A percentile compares a stretch with the other conserved stretches of the same genome.
Evolutionary conservation across 768 basidiomycete species (phyloP).

Genomic region (Tremella yokohamensis): DNA sequence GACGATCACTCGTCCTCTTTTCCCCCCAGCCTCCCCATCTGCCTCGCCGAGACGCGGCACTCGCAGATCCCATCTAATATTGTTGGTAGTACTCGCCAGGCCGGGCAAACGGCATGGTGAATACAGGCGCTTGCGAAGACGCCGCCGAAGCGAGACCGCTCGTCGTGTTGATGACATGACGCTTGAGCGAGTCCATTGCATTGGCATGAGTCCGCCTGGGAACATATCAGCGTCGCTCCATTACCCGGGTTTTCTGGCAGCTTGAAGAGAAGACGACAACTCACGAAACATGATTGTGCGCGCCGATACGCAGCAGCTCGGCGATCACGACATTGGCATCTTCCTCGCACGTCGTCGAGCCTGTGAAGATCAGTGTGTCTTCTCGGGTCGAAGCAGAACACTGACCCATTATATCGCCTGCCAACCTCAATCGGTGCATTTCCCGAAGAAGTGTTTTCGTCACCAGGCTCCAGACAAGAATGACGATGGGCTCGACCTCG

Average conservation of each 20-base stretch:
- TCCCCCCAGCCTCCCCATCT: too few relatives aligned
- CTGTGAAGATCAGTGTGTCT: neutral
- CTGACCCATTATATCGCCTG: constrained; percentile 9
- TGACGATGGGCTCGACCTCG: constrained; percentile 35
- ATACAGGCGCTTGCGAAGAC: neutral
- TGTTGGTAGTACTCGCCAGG: neutral
- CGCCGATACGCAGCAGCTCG: constrained; percentile 10
- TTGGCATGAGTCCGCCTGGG: constrained; percentile 8
- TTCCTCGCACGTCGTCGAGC: neutral
- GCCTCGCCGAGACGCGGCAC: too few relatives aligned
- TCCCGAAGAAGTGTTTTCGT: constrained; percentile 36
- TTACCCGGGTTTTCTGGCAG: constrained; percentile 1
- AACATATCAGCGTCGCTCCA: neutral
- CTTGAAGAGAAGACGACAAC: neutral
- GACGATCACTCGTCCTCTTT: too few relatives aligned
- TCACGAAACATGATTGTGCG: constrained; percentile 9
- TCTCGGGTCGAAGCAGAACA: neutral
- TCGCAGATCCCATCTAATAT: too few relatives aligned
- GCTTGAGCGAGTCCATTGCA: constrained; percentile 10
- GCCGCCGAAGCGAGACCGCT: neutral
- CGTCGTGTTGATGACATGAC: constrained; percentile 3
- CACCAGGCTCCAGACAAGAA: constrained; percentile 40
- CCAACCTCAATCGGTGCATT: constrained; percentile 21
- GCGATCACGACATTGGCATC: constrained; percentile 10
- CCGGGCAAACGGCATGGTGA: neutral